phyloP scores from a whole-genome alignment of 768 basidiomycete genomes.

The Tricholoma sp. region DNA sequence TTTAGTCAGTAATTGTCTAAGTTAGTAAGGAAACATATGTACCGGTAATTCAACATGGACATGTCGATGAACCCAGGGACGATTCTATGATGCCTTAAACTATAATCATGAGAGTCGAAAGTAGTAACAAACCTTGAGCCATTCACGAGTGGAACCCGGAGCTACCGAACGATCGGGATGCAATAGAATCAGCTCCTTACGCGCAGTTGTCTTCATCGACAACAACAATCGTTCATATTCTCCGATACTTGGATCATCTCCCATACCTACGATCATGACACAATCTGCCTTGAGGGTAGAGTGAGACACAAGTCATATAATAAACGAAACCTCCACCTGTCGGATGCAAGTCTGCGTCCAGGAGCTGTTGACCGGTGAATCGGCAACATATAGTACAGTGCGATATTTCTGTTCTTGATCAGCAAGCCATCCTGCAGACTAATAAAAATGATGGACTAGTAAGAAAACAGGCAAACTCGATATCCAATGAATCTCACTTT shows the following conservation, averaged over 20 bases:
- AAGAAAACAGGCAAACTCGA: not conserved
- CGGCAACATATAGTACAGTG: constrained; percentile 93
- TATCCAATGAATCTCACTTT: constrained; percentile 58
- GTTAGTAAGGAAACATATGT: constrained; percentile 19
- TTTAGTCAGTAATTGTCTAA: not conserved
- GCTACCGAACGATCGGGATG: constrained; percentile 88
- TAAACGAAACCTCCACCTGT: constrained; percentile 49
- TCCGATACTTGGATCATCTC: constrained; percentile 84
- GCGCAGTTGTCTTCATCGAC: constrained; percentile 96
- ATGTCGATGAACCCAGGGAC: constrained; percentile 95
- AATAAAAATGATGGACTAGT: not conserved
- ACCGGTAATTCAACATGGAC: constrained; percentile 91
- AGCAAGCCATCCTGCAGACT: constrained; percentile 78
- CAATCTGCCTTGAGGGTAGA: constrained; percentile 66
- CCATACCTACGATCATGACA: constrained; percentile 92
- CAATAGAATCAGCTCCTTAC: constrained; percentile 92
- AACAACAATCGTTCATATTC: constrained; percentile 93
- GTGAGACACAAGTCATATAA: not conserved
- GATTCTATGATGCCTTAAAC: constrained; percentile 48
- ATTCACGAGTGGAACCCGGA: constrained; percentile 90
- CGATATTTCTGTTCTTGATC: constrained; percentile 93
- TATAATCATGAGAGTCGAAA: constrained; percentile 1
- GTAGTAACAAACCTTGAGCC: constrained; percentile 70
- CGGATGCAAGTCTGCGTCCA: constrained; percentile 99
- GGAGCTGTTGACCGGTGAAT: constrained; percentile 89